Evolutionary conservation across 768 basidiomycete genomes (phyloP).

Genomic region (Hypsizygus marmoreus): DNA sequence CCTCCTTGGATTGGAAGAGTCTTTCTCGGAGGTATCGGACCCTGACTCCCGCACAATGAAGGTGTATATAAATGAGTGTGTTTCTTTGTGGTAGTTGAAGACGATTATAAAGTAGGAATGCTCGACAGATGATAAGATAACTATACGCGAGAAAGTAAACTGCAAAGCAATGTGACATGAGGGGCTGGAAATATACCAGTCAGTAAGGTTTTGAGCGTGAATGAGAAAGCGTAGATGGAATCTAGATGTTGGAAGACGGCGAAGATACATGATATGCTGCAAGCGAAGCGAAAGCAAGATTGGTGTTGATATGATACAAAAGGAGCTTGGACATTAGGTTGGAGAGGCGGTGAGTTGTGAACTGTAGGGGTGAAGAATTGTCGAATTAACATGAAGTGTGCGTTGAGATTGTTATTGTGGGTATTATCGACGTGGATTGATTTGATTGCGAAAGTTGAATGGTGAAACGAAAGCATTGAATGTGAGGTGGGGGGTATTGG

Average conservation of each 20-base stretch:
- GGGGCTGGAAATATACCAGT: too few species aligned
- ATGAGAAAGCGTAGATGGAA: not conserved
- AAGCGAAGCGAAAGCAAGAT: slow-evolving; percentile 3
- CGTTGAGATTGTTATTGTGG: too few species aligned
- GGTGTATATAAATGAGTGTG: not conserved
- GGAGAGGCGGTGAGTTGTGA: too few species aligned
- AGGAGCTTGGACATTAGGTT: too few species aligned
- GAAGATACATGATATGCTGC: not conserved
- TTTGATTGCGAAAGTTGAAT: too few species aligned
- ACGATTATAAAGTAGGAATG: slow-evolving; percentile 1
- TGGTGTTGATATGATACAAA: not conserved
- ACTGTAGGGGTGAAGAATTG: not conserved
- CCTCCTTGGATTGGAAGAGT: too few species aligned
- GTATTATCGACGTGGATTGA: too few species aligned
- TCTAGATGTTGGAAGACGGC: not conserved
- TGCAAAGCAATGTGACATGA: slow-evolving; percentile 5
- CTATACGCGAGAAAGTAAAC: not conserved
- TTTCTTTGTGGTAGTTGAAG: too few species aligned
- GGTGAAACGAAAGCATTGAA: too few species aligned
- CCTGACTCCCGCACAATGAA: not conserved
- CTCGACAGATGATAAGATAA: not conserved
- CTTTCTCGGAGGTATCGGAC: not conserved
- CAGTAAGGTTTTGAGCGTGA: not conserved
- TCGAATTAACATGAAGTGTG: not conserved
- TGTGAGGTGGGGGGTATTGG: too few species aligned